These are phyloP conservation scores for Solanum raphanifolium DNA, from an alignment of 257 asterid species.

Conservation along the genomic window DNA sequence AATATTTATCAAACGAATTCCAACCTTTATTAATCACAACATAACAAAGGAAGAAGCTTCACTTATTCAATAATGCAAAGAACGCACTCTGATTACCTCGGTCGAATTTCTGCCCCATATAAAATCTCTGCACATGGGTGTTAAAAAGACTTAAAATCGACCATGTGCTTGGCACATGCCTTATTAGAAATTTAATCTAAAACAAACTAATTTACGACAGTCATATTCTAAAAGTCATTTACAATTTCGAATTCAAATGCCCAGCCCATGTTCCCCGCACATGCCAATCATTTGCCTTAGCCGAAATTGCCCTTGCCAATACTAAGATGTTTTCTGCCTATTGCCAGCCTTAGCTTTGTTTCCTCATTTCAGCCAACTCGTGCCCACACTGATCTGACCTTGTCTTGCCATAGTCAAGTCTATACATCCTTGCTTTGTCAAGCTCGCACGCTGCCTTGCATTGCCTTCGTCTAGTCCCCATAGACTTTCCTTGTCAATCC, in stretches of 20 bases:
- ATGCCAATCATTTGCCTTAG: not conserved
- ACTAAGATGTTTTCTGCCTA: not conserved
- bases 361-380: not conserved
- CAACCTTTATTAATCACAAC: not conserved
- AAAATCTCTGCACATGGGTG: not conserved
- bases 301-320: not conserved
- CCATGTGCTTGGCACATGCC: not conserved
- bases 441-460: not conserved
- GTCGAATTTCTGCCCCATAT: not conserved
- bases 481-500: not conserved
- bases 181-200: no score
- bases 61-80: not conserved
- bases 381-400: not conserved
- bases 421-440: not conserved
- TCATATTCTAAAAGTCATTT: not conserved
- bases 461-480: not conserved
- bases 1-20: not conserved
- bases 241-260: no score
- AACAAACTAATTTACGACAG: no score
- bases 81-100: not conserved
- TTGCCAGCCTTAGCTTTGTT: no score
- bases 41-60: not conserved
- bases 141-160: not conserved
- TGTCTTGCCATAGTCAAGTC: not conserved
- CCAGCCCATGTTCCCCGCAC: no score